Base-by-base conservation (phyloP, 176 grass and related monocot genomes). In the Dactylis glomerata region DNA sequence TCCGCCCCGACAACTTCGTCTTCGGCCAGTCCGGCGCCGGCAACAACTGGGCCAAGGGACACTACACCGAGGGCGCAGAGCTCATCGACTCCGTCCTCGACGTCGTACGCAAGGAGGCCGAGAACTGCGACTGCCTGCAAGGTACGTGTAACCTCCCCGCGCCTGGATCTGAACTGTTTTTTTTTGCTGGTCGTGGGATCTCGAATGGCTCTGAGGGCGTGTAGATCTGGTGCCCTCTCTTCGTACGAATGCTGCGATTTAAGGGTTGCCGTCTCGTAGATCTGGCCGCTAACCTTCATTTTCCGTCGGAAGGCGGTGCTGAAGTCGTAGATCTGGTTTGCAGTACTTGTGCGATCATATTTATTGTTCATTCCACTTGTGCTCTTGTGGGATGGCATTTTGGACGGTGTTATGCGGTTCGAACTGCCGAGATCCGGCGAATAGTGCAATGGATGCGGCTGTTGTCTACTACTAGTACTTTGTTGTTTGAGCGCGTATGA, bases 21-120 rank as follows among this genome's bases (percentile, higher is more conserved):
- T 94, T 94, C 74, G 90, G 95, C 54, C 95, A 97, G 84, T 94
- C 92, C 5, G 95, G 92, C 51, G 95, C 92, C 5, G 95, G 95
- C 0, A 97, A 97, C 90, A 97, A 94, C 92, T 97, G 95, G 92
- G 95, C 90, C 65, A 97, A 97, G 83, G 92, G 95, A 0, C 95
- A 97, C 88, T 97, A 97, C 88, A 97, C 95, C 33, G 95, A 97
- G 92, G 95, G 92, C 45, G 95, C 95, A 15, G 95, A 97, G 90
- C 88, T 97, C 73, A 97, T 97, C 38, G 95, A 97, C 19, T 82
- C 95, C 68, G 88, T 97, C 40, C 92, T 97, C 45, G 95, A 97
- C 51, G 92, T 97, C 50, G 95, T 97, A 6, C 90, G 92, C 70
- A 97, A 97, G 89, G 95, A 97, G 85, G 95, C 95, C 1, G 95